Evolutionary conservation across 2,329 filamentous ascomycete genomes (phyloP), one percentile per base, ranked within the genome.

Genomic region (Penicillium paneum): DNA sequence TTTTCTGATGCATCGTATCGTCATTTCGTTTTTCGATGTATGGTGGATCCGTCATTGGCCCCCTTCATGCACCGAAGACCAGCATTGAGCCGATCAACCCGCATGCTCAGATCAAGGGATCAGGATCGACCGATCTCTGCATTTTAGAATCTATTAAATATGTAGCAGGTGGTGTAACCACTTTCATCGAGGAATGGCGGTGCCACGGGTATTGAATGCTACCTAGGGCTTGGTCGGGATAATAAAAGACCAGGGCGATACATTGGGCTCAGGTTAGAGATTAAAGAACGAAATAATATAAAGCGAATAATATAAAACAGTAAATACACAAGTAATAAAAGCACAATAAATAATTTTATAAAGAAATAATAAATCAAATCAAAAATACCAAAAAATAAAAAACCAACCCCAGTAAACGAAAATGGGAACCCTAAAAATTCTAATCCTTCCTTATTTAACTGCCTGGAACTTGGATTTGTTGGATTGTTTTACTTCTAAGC

Each of bases 11-110:
- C 52, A 58, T 34, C 28, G 12, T 32, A 39, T 41, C 36, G 41
- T 54, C n/a, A 36, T 28, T 58, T 63, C 28, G 53, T 24, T 43
- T 19, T 35, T 24, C 13, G 46, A 31, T 36, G 34, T 42, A 10
- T 40, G 21, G 34, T 17, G 17, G 26, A 36, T n/a, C n/a, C 26
- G 29, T 54, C 45, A 62, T 60, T 57, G 60, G 57, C 19, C 49
- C 50, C 52, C 8, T 52, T 42, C 29, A 52, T 63, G 62, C 57
- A 63, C 56, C 40, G 52, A 58, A 28, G 55, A 53, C 56, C 60
- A 56, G 55, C 62, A 63, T 62, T 55, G 32, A 59, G 57, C 39
- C 43, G 62, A 64, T 64, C 62, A 61, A 58, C 56, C 56, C 60
- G 58, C 58, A 61, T 57, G 46, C 52, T 43, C 51, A 51, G 56